Conservation (phyloP, 2,329 filamentous ascomycete species). For the Thelonectria rubi region DNA sequence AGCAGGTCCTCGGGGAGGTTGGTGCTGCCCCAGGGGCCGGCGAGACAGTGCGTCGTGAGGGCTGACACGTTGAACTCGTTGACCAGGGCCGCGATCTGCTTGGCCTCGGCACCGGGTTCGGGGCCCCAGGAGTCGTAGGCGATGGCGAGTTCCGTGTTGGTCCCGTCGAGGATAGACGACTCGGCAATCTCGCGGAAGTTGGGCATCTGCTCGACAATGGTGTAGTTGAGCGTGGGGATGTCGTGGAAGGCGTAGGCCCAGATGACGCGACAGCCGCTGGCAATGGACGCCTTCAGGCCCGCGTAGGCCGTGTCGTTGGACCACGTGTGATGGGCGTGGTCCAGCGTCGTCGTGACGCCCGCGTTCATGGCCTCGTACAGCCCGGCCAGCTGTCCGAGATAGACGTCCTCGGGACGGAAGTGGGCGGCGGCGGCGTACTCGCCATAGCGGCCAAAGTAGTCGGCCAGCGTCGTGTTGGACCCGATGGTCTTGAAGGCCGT, state of each 20-base stretch:
- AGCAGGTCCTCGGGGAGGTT: conserved; percentile 53
- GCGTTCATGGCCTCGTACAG: conserved; percentile 61
- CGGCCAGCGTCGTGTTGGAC: conserved; percentile 59
- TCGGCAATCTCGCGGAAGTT: conserved; percentile 51
- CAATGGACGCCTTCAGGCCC: conserved; percentile 56
- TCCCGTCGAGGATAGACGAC: conserved; percentile 37
- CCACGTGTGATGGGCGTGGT: conserved; percentile 62
- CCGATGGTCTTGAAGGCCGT: conserved; percentile 62
- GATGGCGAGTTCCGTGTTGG: conserved; percentile 50
- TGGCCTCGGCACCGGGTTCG: conserved; percentile 39
- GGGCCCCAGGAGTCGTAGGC: conserved; percentile 53
- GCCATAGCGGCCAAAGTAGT: conserved; percentile 57
- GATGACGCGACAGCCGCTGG: conserved; percentile 59
- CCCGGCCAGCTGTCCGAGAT: conserved; percentile 56
- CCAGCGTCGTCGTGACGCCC: conserved; percentile 62
- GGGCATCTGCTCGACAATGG: conserved; percentile 49
- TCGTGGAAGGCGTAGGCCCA: conserved; percentile 56
- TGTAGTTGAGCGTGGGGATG: conserved; percentile 41
- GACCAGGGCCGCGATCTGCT: conserved; percentile 46
- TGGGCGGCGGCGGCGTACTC: conserved; percentile 44
- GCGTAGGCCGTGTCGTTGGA: conserved; percentile 53
- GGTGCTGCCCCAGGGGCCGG: conserved; percentile 49
- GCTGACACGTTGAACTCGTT: conserved; percentile 53
- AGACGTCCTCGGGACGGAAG: conserved; percentile 56
- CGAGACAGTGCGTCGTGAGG: conserved; percentile 56